Percentiles rank a stretch among this genome's conserved stretches.
Evolutionary conservation across 2,329 filamentous ascomycete genomes (phyloP).

Genomic region (Coniochaeta prunicola): DNA sequence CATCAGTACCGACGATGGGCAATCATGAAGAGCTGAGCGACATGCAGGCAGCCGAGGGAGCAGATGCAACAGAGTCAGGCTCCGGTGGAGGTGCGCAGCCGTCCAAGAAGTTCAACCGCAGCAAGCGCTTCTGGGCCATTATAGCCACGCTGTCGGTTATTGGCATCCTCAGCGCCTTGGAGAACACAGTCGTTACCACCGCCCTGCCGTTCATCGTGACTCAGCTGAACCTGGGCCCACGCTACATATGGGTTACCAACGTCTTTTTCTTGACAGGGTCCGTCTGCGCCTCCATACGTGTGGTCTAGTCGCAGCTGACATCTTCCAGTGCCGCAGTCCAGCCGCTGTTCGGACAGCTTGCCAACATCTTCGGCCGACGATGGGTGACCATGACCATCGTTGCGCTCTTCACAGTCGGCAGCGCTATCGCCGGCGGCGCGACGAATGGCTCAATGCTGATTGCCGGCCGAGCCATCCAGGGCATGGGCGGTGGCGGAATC

Average conservation of each 20-base stretch:
- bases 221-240: slow-evolving; percentile 11
- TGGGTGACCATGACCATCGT: slow-evolving; percentile 9
- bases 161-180: slow-evolving; percentile 16
- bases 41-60: not conserved
- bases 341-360: slow-evolving; percentile 16
- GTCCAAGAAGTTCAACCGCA: not conserved
- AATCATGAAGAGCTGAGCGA: not conserved
- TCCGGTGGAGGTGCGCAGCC: not conserved
- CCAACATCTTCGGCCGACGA: slow-evolving; percentile 18
- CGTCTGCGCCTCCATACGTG: not conserved
- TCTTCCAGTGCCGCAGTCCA: slow-evolving; percentile 12
- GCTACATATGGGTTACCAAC: slow-evolving; percentile 19
- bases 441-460: slow-evolving; percentile 21
- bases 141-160: slow-evolving; percentile 7
- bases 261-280: slow-evolving; percentile 16
- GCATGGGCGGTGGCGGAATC: slow-evolving; percentile 27
- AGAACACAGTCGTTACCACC: slow-evolving; percentile 21
- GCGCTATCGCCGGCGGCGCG: slow-evolving; percentile 21
- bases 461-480: slow-evolving; percentile 26
- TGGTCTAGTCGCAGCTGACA: not conserved
- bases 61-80: not conserved
- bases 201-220: slow-evolving; percentile 18
- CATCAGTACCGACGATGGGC: not conserved
- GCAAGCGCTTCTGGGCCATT: slow-evolving; percentile 1
- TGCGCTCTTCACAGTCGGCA: slow-evolving; percentile 13